A percentile compares a stretch with the other conserved stretches of the same genome.
These are phyloP conservation scores for Colletotrichum sp. DNA, from an alignment of 2,329 filamentous ascomycete genomes.

Conservation along the genomic window DNA sequence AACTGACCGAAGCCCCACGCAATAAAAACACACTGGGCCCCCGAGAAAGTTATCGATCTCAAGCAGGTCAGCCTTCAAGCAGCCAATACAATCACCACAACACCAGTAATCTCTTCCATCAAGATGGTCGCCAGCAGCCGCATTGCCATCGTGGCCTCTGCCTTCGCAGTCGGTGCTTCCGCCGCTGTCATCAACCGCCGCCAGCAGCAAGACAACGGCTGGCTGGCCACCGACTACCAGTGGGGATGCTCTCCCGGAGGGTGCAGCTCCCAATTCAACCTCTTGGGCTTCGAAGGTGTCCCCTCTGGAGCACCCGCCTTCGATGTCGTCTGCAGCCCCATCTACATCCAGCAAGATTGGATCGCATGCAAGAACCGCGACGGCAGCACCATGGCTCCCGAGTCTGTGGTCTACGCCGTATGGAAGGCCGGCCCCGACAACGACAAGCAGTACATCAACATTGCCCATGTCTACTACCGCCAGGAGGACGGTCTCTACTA, in stretches of 20 bases:
- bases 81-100: too few relatives aligned
- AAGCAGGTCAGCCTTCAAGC: neutral
- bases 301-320: conserved; percentile 27
- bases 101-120: neutral
- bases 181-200: neutral
- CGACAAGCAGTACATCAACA: conserved; percentile 24
- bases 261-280: conserved; percentile 28
- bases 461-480: conserved; percentile 25
- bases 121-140: neutral
- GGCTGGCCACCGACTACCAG: neutral
- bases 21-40: neutral
- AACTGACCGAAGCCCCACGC: neutral
- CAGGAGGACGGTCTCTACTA: neutral
- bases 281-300: conserved; percentile 27
- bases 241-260: conserved; percentile 28
- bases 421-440: conserved; percentile 24
- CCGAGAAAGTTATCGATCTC: neutral
- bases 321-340: conserved; percentile 27
- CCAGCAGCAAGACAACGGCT: neutral
- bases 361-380: conserved; percentile 23
- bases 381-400: neutral
- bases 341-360: conserved; percentile 28
- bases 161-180: neutral
- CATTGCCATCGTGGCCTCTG: neutral
- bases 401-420: conserved; percentile 24